Base-by-base conservation (phyloP, 1,139 yeast species). In the Sugiyamaella paludigena region DNA sequence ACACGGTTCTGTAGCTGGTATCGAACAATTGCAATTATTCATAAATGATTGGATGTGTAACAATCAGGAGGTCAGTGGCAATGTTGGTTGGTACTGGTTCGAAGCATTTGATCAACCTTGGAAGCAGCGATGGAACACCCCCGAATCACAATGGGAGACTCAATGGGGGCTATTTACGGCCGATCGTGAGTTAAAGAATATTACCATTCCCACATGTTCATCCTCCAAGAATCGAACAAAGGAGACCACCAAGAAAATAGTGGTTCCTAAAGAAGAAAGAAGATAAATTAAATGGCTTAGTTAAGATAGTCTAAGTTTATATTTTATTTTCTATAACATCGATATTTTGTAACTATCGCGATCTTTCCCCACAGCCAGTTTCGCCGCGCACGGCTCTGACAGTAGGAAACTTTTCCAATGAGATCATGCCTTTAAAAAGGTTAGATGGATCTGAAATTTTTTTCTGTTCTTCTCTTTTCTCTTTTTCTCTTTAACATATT, bases 41-140 rank as follows among this genome's bases (percentile, higher is more conserved):
- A 56, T 82, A 44, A 64, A 75, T 46, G 68, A 68, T 26, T 83
- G 83, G 79, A 61, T 80, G 2, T 81, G 87, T 59, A 66, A 61
- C 8, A 39, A 30, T 12, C 35, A 19, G 12, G 40, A 38, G 8
- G 28, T 27, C 12, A 57, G 61, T 11, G 57, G 54, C n/a, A 45
- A 53, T 15, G 66, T 74, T 43, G 79, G 76, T 0, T 84, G 84
- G 81, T 83, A 71, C 59, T 83, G 75, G 69, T 81, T 81, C 60
- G 87, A 83, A 60, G 88, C 86, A 0, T 83, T 81, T 65, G 88
- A 84, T 65, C 86, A 81, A 60, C 86, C 87, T 0, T 82, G 87
- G 87, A 83, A 82, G 56, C 64, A 67, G 46, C 63, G 78, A 0
- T 80, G 76, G 62, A 74, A 79, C 61, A 76, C 75, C 28, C 72